Base-by-base conservation (phyloP, 2,329 filamentous ascomycete species). In the Fusarium coffeatum region DNA sequence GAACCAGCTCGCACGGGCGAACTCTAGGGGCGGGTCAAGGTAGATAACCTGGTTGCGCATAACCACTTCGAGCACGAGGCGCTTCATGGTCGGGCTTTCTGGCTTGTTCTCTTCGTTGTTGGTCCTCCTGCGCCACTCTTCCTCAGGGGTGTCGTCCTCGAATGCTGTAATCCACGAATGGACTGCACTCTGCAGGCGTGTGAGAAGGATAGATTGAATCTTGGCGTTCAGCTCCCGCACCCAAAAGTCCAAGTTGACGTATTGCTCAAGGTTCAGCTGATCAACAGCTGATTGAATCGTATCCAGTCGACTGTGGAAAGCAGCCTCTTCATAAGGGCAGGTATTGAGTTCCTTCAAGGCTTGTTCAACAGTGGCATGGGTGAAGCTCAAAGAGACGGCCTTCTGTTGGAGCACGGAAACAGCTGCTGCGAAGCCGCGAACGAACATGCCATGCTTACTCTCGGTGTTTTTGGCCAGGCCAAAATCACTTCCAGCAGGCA, bases 41-140 rank as follows among this genome's bases (percentile, higher is more conserved):
- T 97, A 97, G 72, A 99, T 97, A 71, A 98, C 92, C 79, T 99
- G 96, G 75, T 98, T 98, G 32, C 93, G 92, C 93, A 99, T 99
- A 8, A 93, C 96, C 57, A 99, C 91, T 78, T 99, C 96, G 73
- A 98, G 93, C 18, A 96, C 86, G 25, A 97, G 87, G 30, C 87
- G 88, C 74, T 88, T 90, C 81, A 97, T 89, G 6, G 85, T 85
- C 0, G 93, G 93, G 5, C 82, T 81, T 59, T 88, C 85, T 32
- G 82, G 81, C 69, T 83, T 86, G 46, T 72, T 69, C 50, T 82
- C 80, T 30, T 86, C 85, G 12, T 82, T 82, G 11, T 80, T 80
- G 22, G 82, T 68, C 69, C 83, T 83, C 73, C 86, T 88, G 53
- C 87, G 83, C 49, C 85, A 83, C 65, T 82, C 87, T 47, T 87